Conservation (phyloP, 495 filamentous ascomycete species). For the Astrothelium macrocarpum region DNA sequence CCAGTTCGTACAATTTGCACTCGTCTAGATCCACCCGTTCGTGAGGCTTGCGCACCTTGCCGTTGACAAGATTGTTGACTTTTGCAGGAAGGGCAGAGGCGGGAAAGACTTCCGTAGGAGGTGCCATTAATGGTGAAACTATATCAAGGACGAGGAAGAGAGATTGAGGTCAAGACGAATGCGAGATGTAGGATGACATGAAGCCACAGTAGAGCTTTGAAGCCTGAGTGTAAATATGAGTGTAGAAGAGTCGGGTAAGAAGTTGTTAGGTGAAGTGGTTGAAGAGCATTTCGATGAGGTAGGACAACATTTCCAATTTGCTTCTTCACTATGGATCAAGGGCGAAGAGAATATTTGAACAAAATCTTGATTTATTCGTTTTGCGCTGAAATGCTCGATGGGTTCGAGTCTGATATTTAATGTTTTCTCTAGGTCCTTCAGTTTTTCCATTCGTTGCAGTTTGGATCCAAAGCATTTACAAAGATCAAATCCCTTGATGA, state of each 20-base stretch:
- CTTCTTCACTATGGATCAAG: not conserved
- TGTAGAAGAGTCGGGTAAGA: slow-evolving; percentile 46
- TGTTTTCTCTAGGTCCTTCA: slow-evolving; percentile 3
- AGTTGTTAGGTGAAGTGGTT: slow-evolving; percentile 55
- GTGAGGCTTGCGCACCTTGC: slow-evolving; percentile 43
- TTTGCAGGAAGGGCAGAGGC: slow-evolving; percentile 40
- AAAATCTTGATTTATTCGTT: not conserved
- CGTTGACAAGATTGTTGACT: slow-evolving; percentile 40
- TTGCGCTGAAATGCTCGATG: not conserved
- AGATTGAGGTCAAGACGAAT: not conserved
- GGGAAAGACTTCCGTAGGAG: slow-evolving; percentile 47
- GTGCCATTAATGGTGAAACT: slow-evolving; percentile 43
- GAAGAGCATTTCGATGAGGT: slow-evolving; percentile 56
- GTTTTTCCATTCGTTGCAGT: slow-evolving; percentile 6
- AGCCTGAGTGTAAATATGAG: slow-evolving; percentile 25
- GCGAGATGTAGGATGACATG: not conserved
- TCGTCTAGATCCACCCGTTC: slow-evolving; percentile 46
- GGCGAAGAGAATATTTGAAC: not conserved
- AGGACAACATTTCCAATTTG: not conserved
- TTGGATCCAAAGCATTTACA: not conserved
- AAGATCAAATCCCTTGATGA: not conserved
- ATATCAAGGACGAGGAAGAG: not conserved
- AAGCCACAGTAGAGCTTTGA: not conserved
- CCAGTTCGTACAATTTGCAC: slow-evolving; percentile 66
- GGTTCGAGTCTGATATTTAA: not conserved